Evolutionary conservation across 2,329 filamentous ascomycete genomes (phyloP).

Genomic region (Colletotrichum aenigma): DNA sequence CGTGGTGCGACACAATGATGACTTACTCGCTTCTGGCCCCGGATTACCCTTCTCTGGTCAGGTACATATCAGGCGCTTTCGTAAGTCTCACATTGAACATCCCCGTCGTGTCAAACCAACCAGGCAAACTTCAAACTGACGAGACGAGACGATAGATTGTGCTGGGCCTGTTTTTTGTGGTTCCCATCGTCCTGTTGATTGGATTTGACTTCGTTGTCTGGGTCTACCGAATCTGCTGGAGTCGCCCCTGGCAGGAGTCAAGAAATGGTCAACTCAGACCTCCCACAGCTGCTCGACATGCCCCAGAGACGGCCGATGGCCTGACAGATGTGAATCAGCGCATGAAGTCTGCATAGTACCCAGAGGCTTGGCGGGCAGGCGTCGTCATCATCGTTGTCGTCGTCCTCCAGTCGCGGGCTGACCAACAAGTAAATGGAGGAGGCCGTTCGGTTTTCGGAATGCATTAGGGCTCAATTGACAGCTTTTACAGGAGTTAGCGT

Average conservation of each 20-base stretch:
- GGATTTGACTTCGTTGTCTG: constrained; percentile 57
- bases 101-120: neutral
- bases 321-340: neutral
- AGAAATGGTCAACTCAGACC: neutral
- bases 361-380: neutral
- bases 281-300: neutral
- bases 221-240: constrained; percentile 50
- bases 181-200: constrained; percentile 53
- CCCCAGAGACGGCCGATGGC: neutral
- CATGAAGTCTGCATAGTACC: neutral
- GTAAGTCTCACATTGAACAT: constrained; percentile 29
- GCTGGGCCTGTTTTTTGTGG: constrained; percentile 48
- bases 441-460: neutral
- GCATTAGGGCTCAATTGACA: neutral
- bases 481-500: neutral
- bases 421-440: neutral
- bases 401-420: neutral
- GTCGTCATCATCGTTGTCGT: neutral
- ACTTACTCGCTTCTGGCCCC: constrained; percentile 11
- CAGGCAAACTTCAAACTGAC: neutral
- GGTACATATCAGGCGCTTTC: constrained; percentile 41
- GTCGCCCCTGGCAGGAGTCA: constrained; percentile 2
- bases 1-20: constrained; percentile 23
- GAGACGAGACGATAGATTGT: constrained; percentile 34
- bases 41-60: constrained; percentile 34